phyloP scores from a whole-genome alignment of 345 rosid genomes.

The Euphorbia pulcherrima region DNA sequence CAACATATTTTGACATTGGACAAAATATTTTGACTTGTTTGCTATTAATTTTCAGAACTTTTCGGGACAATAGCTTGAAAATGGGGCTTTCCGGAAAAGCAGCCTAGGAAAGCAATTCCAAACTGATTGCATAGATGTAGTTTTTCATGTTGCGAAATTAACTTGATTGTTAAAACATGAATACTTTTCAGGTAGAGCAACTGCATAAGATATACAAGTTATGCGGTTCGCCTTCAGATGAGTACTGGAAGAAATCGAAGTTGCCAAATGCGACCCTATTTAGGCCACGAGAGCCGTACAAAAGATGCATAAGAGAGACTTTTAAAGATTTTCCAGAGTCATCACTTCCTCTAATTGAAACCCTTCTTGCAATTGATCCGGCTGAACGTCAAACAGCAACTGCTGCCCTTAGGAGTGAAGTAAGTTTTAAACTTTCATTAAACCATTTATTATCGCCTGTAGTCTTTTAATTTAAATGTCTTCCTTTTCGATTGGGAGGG shows the following conservation, averaged over 20 bases:
- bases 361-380: slow-evolving; percentile 89
- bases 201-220: slow-evolving; percentile 84
- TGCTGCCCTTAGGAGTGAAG: slow-evolving; percentile 70
- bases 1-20: too few species aligned
- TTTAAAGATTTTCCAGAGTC: slow-evolving; percentile 76
- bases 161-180: not conserved
- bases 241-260: slow-evolving; percentile 86
- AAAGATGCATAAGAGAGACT: slow-evolving; percentile 61
- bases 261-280: slow-evolving; percentile 71
- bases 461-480: slow-evolving; percentile 1
- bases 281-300: slow-evolving; percentile 70
- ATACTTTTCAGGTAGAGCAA: slow-evolving; percentile 64
- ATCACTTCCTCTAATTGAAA: slow-evolving; percentile 70
- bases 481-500: not conserved
- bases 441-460: too few species aligned
- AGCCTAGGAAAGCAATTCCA: too few species aligned
- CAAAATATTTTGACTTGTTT: too few species aligned
- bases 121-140: not conserved
- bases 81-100: too few species aligned
- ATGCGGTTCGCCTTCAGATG: slow-evolving; percentile 92
- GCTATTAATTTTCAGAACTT: too few species aligned
- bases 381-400: slow-evolving; percentile 79
- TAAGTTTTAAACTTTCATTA: slow-evolving; percentile 42
- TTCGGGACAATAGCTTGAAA: too few species aligned
- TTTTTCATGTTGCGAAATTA: not conserved